A percentile compares a stretch with the other conserved stretches of the same genome.
These are phyloP conservation scores for Medicago ruthenica DNA, from an alignment of 306 rosid genomes.

Conservation along the genomic window DNA sequence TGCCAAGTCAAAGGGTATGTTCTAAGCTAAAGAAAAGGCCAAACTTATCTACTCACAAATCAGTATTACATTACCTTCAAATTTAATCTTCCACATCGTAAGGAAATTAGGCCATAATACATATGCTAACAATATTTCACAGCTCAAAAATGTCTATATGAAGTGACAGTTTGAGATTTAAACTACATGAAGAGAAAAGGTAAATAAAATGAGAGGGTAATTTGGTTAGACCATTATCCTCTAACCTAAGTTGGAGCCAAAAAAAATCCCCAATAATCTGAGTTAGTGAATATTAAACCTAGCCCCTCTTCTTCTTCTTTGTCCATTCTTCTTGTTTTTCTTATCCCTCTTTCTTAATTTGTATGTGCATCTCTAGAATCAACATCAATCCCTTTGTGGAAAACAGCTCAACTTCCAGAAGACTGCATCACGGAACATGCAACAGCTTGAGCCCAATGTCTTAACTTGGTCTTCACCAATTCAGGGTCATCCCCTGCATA, in stretches of 20 bases:
- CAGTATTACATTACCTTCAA: constrained; percentile 19
- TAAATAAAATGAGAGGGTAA: neutral
- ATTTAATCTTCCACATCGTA: neutral
- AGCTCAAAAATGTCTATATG: constrained; percentile 32
- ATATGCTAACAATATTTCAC: constrained; percentile 25
- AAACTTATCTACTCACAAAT: constrained; percentile 15
- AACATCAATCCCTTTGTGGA: constrained; percentile 26
- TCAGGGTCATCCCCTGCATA: constrained; percentile 81
- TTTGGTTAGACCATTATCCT: constrained; percentile 26
- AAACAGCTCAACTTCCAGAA: constrained; percentile 35
- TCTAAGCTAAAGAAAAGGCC: constrained; percentile 40
- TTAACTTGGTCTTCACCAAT: constrained; percentile 79
- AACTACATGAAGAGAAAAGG: constrained; percentile 16
- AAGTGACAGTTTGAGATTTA: constrained; percentile 3
- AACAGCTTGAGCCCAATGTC: constrained; percentile 99
- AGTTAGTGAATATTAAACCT: neutral
- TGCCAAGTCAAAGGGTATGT: constrained; percentile 24
- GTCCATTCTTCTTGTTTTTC: neutral
- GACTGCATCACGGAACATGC: constrained; percentile 96
- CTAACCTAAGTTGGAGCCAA: constrained; percentile 28
- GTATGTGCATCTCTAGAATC: constrained; percentile 42
- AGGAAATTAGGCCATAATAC: constrained; percentile 8
- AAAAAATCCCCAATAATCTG: neutral
- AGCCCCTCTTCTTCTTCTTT: neutral
- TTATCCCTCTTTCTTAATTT: constrained; percentile 16